A percentile compares a stretch with the other conserved stretches of the same genome.
phyloP scores from a whole-genome alignment of 2,329 filamentous ascomycete species.

The Falciphora oryzae region DNA sequence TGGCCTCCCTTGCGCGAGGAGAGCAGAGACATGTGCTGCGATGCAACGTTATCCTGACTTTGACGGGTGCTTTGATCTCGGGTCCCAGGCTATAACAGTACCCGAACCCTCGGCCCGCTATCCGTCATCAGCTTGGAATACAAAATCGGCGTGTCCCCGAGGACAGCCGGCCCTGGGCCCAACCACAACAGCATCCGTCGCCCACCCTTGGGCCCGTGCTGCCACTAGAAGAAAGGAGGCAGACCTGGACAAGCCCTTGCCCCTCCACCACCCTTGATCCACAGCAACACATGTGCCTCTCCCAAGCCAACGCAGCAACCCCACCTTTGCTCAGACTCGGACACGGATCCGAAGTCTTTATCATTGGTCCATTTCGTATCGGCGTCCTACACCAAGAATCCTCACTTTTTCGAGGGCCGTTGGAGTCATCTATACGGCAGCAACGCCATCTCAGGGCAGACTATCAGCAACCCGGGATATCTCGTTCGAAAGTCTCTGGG shows the following conservation, averaged over 20 bases:
- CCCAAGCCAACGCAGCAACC: no score
- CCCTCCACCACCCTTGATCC: no score
- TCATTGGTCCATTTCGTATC: background rate
- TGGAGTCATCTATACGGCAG: background rate
- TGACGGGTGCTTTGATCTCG: background rate
- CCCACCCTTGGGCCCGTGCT: no score
- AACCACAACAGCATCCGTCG: no score
- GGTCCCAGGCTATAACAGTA: background rate
- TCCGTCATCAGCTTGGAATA: background rate
- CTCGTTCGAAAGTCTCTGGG: background rate
- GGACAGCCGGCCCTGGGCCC: no score
- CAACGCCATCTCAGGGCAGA: background rate
- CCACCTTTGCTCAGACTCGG: no score
- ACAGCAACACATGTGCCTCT: no score
- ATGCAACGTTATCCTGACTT: background rate
- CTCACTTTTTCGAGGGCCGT: background rate
- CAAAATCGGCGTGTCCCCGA: background rate
- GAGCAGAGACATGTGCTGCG: conserved; percentile 1
- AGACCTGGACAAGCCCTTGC: no score
- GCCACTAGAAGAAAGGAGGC: no score
- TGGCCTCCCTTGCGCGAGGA: background rate
- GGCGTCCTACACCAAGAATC: background rate
- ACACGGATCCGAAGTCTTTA: no score
- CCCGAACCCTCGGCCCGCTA: background rate
- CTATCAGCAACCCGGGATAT: background rate